phyloP scores from a whole-genome alignment of 805 yeast species.

The Saccharomyces mikatae region DNA sequence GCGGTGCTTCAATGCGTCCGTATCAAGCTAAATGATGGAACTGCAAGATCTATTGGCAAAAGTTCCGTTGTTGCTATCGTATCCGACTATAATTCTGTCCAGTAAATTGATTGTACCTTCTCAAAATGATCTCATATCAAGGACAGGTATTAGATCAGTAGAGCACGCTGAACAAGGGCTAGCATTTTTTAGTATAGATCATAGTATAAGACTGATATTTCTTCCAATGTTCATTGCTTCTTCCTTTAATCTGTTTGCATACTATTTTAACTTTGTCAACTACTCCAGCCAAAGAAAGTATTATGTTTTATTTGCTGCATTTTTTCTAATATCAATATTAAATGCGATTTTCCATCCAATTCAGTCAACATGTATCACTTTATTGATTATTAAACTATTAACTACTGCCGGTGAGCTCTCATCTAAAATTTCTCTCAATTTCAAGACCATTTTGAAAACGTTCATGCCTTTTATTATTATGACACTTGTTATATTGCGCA shows the following conservation, averaged over 20 bases:
- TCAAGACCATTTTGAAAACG: background rate
- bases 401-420: background rate
- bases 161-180: background rate
- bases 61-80: slow-evolving; percentile 26
- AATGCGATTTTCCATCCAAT: slow-evolving; percentile 8
- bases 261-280: background rate
- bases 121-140: slow-evolving; percentile 2
- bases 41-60: slow-evolving; percentile 15
- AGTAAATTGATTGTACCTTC: slow-evolving; percentile 19
- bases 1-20: background rate
- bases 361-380: slow-evolving; percentile 8
- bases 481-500: slow-evolving; percentile 4
- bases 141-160: background rate
- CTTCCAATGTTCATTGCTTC: slow-evolving; percentile 1
- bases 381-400: slow-evolving; percentile 4
- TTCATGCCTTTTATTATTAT: slow-evolving; percentile 2
- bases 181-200: background rate
- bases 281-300: background rate
- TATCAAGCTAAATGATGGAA: background rate
- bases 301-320: slow-evolving; percentile 11
- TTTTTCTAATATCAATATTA: slow-evolving; percentile 7
- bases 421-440: background rate
- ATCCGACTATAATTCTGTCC: slow-evolving; percentile 28
- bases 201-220: slow-evolving; percentile 2
- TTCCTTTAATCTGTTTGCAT: background rate